A percentile compares a stretch with the other conserved stretches of the same genome.
phyloP scores from a whole-genome alignment of 1,284 basidiomycete species.

The Leccinum cinnamomeum region DNA sequence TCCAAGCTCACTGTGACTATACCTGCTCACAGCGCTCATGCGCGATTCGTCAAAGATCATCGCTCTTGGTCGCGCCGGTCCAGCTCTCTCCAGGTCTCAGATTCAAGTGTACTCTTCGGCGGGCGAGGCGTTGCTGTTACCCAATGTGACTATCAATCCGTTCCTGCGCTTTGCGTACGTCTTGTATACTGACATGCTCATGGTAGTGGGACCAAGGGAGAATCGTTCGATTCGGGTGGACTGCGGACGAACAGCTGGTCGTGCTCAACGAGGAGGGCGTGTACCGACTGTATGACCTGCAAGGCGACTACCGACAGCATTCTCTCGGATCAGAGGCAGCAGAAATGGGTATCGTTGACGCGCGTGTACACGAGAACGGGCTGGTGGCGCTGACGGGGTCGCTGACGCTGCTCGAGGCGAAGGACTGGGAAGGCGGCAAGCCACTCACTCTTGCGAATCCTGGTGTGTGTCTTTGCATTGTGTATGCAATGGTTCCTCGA shows the following conservation, averaged over 20 bases:
- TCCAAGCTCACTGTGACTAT: background rate
- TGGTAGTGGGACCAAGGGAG: constrained; percentile 80
- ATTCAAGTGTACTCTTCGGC: constrained; percentile 76
- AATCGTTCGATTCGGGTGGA: constrained; percentile 84
- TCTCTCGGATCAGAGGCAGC: constrained; percentile 84
- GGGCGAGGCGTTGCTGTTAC: constrained; percentile 62
- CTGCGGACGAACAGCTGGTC: constrained; percentile 75
- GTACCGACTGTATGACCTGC: constrained; percentile 88
- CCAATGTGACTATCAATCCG: constrained; percentile 54
- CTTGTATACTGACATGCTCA: background rate
- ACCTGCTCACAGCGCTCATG: constrained; percentile 67
- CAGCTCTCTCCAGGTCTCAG: constrained; percentile 70
- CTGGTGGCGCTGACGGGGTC: constrained; percentile 84
- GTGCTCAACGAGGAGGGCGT: constrained; percentile 91
- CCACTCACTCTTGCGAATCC: constrained; percentile 67
- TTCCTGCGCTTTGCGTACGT: background rate
- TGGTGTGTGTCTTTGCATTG: constrained; percentile 34
- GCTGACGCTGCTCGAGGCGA: constrained; percentile 79
- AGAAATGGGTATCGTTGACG: constrained; percentile 85
- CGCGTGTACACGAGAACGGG: constrained; percentile 82
- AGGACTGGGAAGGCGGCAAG: constrained; percentile 78
- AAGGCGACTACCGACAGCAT: constrained; percentile 82
- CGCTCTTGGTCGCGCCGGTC: constrained; percentile 63
- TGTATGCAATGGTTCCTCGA: constrained; percentile 11
- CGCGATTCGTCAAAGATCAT: constrained; percentile 83